Conservation (phyloP, 2,329 filamentous ascomycete genomes). For the Fusarium sp. region DNA sequence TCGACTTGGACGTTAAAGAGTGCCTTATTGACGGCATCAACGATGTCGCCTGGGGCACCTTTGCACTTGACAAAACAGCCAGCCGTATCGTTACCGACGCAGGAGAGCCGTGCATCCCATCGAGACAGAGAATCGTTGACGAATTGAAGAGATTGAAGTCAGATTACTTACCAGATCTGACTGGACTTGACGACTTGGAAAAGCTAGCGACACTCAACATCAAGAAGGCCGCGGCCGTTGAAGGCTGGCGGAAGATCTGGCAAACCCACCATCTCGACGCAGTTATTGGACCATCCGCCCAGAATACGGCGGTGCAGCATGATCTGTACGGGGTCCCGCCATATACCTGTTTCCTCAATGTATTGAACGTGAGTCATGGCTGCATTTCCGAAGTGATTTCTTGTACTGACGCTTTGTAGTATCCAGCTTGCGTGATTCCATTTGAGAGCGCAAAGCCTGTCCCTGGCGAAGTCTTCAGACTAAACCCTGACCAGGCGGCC, state of each 20-base stretch:
- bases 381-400: neutral
- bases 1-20: constrained; percentile 1
- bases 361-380: constrained; percentile 59
- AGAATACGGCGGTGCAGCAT: constrained; percentile 62
- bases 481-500: constrained; percentile 16
- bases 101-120: constrained; percentile 19
- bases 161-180: neutral
- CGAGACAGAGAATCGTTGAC: neutral
- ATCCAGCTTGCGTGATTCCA: constrained; percentile 62
- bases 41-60: constrained; percentile 16
- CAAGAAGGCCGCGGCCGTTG: constrained; percentile 45
- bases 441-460: constrained; percentile 50
- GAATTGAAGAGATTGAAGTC: neutral
- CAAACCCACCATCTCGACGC: constrained; percentile 60
- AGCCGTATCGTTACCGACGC: neutral
- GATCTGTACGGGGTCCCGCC: constrained; percentile 60
- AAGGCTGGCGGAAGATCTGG: constrained; percentile 56
- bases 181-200: constrained; percentile 47
- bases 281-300: constrained; percentile 60
- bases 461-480: constrained; percentile 9
- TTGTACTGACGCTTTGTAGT: constrained; percentile 47
- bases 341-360: constrained; percentile 63
- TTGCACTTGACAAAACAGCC: neutral
- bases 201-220: constrained; percentile 41
- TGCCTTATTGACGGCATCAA: constrained; percentile 9